phyloP scores from a whole-genome alignment of 352 stramenopile species.

The Pythium phragmiticola region DNA sequence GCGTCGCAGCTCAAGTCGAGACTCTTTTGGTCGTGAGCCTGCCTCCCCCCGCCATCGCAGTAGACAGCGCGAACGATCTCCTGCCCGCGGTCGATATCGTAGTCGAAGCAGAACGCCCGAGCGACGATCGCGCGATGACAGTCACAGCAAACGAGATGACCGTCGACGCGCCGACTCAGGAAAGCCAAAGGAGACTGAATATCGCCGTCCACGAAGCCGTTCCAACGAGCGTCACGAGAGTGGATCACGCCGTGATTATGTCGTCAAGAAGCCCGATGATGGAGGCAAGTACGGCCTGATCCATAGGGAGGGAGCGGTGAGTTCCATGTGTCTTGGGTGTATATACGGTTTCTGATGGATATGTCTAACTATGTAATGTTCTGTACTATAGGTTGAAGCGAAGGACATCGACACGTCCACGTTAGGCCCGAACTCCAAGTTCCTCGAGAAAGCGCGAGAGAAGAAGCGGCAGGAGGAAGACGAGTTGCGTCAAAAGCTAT shows the following conservation, averaged over 20 bases:
- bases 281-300: constrained; percentile 69
- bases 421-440: constrained; percentile 77
- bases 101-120: constrained; percentile 10
- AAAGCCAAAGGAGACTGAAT: background rate
- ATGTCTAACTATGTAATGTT: background rate
- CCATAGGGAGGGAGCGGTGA: constrained; percentile 47
- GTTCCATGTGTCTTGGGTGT: constrained; percentile 1
- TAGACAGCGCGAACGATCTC: background rate
- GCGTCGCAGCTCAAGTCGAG: constrained; percentile 13
- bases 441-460: constrained; percentile 68
- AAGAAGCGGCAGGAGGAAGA: constrained; percentile 67
- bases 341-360: background rate
- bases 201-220: background rate
- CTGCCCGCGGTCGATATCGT: background rate
- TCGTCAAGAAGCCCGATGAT: constrained; percentile 31
- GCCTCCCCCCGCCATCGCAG: background rate
- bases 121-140: background rate
- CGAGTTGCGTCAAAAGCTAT: constrained; percentile 61
- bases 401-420: constrained; percentile 76
- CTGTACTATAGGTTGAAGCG: constrained; percentile 39
- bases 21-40: constrained; percentile 15
- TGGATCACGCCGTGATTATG: constrained; percentile 14
- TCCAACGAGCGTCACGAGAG: background rate
- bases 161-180: constrained; percentile 7
- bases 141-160: constrained; percentile 7